Conservation (phyloP, 345 rosid genomes). For the Clausena lansium region DNA sequence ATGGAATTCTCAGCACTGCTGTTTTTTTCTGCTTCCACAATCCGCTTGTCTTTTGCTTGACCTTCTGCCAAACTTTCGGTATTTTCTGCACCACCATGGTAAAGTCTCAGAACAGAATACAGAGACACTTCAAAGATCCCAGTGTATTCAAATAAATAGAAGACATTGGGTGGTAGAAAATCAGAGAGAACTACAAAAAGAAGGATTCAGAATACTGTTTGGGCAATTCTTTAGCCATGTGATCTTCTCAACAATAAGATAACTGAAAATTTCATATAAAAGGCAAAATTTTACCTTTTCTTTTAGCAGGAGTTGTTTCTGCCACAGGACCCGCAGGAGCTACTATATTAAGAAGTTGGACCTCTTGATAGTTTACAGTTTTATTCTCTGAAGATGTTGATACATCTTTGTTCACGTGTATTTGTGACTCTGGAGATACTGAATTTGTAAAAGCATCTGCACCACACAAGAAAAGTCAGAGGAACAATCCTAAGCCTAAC, state of each 20-base stretch:
- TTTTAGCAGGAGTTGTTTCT: slow-evolving; percentile 6
- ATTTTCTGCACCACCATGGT: slow-evolving; percentile 12
- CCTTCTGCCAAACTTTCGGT: slow-evolving; percentile 7
- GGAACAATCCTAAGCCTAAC: not conserved
- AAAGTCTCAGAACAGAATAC: slow-evolving; percentile 2
- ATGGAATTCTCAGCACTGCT: slow-evolving; percentile 16
- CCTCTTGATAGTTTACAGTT: slow-evolving; percentile 11
- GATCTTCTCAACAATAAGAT: not conserved
- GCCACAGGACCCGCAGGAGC: slow-evolving; percentile 8
- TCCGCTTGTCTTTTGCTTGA: slow-evolving; percentile 15
- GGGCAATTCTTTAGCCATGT: not conserved
- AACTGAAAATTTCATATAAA: not conserved
- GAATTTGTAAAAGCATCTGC: slow-evolving; percentile 13
- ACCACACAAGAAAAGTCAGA: slow-evolving; percentile 15
- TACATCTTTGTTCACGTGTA: slow-evolving; percentile 15
- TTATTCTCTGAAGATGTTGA: slow-evolving; percentile 11
- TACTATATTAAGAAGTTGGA: not conserved
- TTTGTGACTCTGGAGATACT: slow-evolving; percentile 11
- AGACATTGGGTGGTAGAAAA: not conserved
- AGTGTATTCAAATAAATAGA: not conserved
- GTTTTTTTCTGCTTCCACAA: slow-evolving; percentile 17
- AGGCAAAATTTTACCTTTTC: slow-evolving; percentile 20
- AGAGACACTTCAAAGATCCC: not conserved
- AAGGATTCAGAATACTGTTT: not conserved
- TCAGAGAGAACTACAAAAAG: not conserved